Percentiles rank a stretch among this genome's conserved stretches.
These are phyloP conservation scores for Rhodotorula sp. DNA, from an alignment of 1,284 basidiomycete genomes.

Conservation along the genomic window DNA sequence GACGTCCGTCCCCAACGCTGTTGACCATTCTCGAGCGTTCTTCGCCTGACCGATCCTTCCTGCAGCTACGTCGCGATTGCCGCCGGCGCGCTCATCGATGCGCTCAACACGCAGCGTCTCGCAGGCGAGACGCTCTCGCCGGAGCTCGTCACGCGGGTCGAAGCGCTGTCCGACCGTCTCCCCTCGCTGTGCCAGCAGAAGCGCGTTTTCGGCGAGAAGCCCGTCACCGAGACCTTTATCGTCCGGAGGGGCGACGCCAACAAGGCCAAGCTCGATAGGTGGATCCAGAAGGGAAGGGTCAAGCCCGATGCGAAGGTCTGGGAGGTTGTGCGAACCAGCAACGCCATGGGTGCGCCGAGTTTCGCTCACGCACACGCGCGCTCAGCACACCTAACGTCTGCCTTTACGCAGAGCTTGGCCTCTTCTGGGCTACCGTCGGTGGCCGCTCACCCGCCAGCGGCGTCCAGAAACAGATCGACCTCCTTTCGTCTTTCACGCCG, in stretches of 20 bases:
- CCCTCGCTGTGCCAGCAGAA: constrained; percentile 37
- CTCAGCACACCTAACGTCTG: not conserved
- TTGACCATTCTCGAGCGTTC: too few species aligned
- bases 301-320: constrained; percentile 24
- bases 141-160: constrained; percentile 25
- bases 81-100: constrained; percentile 40
- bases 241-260: constrained; percentile 33
- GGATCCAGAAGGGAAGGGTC: constrained; percentile 32
- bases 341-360: constrained; percentile 33
- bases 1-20: constrained; percentile 19
- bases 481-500: constrained; percentile 30
- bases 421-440: constrained; percentile 40
- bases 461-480: constrained; percentile 26
- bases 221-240: constrained; percentile 41
- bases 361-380: not conserved
- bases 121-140: constrained; percentile 2
- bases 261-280: constrained; percentile 35
- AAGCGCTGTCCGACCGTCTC: constrained; percentile 27
- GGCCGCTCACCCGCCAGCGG: constrained; percentile 10
- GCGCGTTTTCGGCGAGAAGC: constrained; percentile 40
- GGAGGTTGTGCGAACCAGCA: constrained; percentile 39
- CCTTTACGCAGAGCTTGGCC: constrained; percentile 26
- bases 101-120: constrained; percentile 9
- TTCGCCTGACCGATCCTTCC: not conserved
- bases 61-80: constrained; percentile 36